phyloP scores from a whole-genome alignment of 1,139 yeast species.

The Lodderomyces elongisporus region DNA sequence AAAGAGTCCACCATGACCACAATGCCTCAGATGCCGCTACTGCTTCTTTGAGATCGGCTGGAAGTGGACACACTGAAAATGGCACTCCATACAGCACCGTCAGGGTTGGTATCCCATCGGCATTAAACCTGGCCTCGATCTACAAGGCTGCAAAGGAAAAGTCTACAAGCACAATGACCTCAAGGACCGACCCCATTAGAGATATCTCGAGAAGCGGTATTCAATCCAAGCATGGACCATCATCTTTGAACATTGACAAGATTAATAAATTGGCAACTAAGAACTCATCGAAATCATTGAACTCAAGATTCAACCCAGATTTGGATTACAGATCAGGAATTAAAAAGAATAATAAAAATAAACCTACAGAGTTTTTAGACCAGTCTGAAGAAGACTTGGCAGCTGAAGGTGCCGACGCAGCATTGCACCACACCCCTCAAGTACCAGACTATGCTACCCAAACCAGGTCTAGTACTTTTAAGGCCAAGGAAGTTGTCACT shows the following conservation, averaged over 20 bases:
- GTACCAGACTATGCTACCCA: slow-evolving; percentile 24
- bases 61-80: slow-evolving; percentile 9
- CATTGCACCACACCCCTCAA: slow-evolving; percentile 28
- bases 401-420: slow-evolving; percentile 38
- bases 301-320: slow-evolving; percentile 41
- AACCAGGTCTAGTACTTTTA: slow-evolving; percentile 30
- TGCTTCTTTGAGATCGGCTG: slow-evolving; percentile 4
- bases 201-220: slow-evolving; percentile 44
- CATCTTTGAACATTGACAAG: slow-evolving; percentile 36
- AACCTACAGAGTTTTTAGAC: slow-evolving; percentile 25
- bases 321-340: slow-evolving; percentile 43
- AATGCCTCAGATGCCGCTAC: slow-evolving; percentile 35
- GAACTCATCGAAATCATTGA: slow-evolving; percentile 38
- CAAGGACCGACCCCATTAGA: slow-evolving; percentile 45
- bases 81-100: slow-evolving; percentile 12
- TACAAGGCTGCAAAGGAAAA: slow-evolving; percentile 39
- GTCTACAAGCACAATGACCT: slow-evolving; percentile 42
- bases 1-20: slow-evolving; percentile 42
- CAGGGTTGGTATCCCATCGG: slow-evolving; percentile 35
- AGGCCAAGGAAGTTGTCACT: slow-evolving; percentile 40
- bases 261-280: slow-evolving; percentile 41
- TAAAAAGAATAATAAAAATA: slow-evolving; percentile 13
- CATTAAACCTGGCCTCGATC: slow-evolving; percentile 30
- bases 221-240: slow-evolving; percentile 21
- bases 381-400: slow-evolving; percentile 30